Evolutionary conservation across 1,284 basidiomycete species (phyloP), one percentile per base, ranked within the genome.

Genomic region (Caloboletus firmus): DNA sequence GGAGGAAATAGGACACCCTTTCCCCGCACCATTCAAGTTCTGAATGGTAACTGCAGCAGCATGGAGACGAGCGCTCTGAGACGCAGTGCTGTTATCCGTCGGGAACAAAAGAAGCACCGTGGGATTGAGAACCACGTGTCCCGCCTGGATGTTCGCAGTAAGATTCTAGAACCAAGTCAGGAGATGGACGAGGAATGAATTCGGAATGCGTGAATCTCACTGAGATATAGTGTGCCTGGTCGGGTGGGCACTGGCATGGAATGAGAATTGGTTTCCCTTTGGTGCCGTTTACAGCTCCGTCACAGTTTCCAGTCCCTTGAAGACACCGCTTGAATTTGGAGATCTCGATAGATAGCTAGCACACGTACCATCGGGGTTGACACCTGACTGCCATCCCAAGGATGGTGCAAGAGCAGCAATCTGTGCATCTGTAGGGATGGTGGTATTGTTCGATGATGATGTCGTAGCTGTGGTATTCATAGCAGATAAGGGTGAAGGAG

Each of bases 201-300:
- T 17, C 10, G 11, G 6, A 26, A 32, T 15, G 7, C n/a, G 9
- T 12, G 24, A 18, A 22, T 55, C 73, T 55, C 62, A 80, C 79
- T 12, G 72, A 60, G 48, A 84, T 71, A 68, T 83, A 85, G n/a
- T 71, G 56, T 20, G 65, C 53, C 44, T 78, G 74, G 49, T 76
- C 71, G 3, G 84, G 84, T 30, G 85, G 86, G 68, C 85, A 88
- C 15, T 72, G 62, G 62, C 83, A 86, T 9, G 85, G 85, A 45
- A 87, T 77, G 60, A 79, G 79, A 59, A 83, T 74, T 10, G 77
- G 74, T 44, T 77, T 64, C 4, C 81, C 82, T 56, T 77, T 74
- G 31, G 77, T 61, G 15, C 78, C 76, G 46, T 79, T 78, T n/a
- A 79, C 70, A 1, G 64, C 59, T 22, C 83, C 83, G 59, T 84